Percentiles rank a stretch among this genome's conserved stretches.
Conservation (phyloP, 2,329 filamentous ascomycete species). For the Sphaerulina vaccinii region DNA sequence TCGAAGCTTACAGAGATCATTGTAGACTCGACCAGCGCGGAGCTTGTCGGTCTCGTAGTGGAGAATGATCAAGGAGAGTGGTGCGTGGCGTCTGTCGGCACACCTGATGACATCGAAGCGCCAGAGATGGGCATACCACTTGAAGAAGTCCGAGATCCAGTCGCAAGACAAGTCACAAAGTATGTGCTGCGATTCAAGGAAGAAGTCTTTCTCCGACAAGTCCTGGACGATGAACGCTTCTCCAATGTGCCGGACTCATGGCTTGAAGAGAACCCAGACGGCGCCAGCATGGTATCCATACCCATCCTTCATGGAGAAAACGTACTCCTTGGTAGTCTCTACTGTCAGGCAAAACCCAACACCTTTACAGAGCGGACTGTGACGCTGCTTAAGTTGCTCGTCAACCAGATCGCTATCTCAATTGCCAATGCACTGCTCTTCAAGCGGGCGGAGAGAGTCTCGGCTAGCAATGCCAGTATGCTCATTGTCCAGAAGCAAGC, state of each 20-base stretch:
- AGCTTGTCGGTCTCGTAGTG: slow-evolving; percentile 70
- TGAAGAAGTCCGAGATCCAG: slow-evolving; percentile 60
- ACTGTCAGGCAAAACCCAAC: slow-evolving; percentile 71
- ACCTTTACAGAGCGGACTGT: slow-evolving; percentile 70
- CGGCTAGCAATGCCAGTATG: slow-evolving; percentile 75
- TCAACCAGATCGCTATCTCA: slow-evolving; percentile 71
- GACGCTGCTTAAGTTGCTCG: slow-evolving; percentile 61
- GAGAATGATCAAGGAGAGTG: slow-evolving; percentile 65
- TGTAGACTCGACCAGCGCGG: slow-evolving; percentile 72
- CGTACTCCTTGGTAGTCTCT: slow-evolving; percentile 69
- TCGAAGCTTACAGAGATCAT: slow-evolving; percentile 82
- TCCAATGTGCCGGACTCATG: slow-evolving; percentile 71
- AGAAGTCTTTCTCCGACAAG: slow-evolving; percentile 69
- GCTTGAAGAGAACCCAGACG: slow-evolving; percentile 65
- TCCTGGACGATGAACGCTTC: slow-evolving; percentile 73
- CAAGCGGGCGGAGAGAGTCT: slow-evolving; percentile 71
- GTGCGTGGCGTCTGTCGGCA: slow-evolving; percentile 72
- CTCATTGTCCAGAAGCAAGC: slow-evolving; percentile 73
- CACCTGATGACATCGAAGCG: slow-evolving; percentile 68
- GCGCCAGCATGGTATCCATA: slow-evolving; percentile 75
- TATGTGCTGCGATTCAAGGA: slow-evolving; percentile 77
- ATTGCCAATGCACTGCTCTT: slow-evolving; percentile 64
- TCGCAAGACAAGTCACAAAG: slow-evolving; percentile 74
- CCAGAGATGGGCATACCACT: slow-evolving; percentile 66
- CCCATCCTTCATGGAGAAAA: slow-evolving; percentile 73